These are phyloP conservation scores for Pseudopediastrum boryanum DNA, from an alignment of 139 green algal species.

Conservation along the genomic window DNA sequence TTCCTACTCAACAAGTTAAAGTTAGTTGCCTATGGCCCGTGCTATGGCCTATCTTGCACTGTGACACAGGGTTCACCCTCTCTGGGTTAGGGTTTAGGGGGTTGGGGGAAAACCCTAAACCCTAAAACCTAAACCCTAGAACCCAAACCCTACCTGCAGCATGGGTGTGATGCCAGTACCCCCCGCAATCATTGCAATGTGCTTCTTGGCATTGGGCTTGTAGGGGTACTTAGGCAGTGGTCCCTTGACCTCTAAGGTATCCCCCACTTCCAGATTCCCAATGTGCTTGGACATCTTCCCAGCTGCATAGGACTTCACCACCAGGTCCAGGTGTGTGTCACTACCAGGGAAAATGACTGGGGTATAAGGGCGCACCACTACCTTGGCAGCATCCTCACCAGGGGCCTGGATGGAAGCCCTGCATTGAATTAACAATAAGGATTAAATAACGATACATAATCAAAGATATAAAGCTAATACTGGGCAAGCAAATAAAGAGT, in stretches of 20 bases:
- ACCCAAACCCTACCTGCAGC: too few relatives aligned
- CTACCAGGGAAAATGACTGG: constrained; percentile 52
- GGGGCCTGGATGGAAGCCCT: constrained; percentile 55
- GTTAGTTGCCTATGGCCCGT: too few relatives aligned
- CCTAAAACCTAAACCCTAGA: too few relatives aligned
- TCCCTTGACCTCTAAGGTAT: constrained; percentile 67
- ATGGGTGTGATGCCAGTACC: constrained; percentile 55
- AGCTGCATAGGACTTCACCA: constrained; percentile 56
- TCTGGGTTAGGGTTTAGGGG: too few relatives aligned
- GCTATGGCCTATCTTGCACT: too few relatives aligned
- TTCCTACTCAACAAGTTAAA: too few relatives aligned
- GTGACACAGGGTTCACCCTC: too few relatives aligned
- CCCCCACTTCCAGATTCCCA: constrained; percentile 64
- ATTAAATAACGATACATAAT: background rate
- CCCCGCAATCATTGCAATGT: constrained; percentile 79
- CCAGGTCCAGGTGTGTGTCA: constrained; percentile 38
- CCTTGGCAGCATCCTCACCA: constrained; percentile 58
- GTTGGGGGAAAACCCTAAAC: too few relatives aligned
- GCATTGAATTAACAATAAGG: background rate
- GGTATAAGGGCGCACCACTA: constrained; percentile 75
- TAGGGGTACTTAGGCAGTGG: constrained; percentile 78
- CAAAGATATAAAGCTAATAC: background rate
- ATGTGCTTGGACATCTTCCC: constrained; percentile 78
- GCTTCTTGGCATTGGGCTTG: constrained; percentile 62
- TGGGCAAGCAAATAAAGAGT: background rate